Base-by-base conservation (phyloP, 768 basidiomycete species). In the Suillus weaverae region DNA sequence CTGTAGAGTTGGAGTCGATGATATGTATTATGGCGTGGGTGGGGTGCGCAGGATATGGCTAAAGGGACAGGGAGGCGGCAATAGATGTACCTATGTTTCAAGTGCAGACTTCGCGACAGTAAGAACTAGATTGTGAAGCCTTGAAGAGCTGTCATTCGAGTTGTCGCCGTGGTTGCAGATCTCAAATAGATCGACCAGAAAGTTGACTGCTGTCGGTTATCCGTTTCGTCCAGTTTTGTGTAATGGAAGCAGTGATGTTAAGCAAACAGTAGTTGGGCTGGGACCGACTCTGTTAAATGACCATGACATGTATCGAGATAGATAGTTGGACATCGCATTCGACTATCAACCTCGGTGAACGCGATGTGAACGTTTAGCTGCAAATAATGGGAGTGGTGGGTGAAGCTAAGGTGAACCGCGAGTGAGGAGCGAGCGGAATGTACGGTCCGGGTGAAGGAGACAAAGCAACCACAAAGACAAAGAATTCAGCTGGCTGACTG, bases 181-280 rank as follows among this genome's bases (percentile, higher is more conserved):
- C 59, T 59, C 44, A 22, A 64, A 65, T 22, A 22, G 6, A 14
- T 26, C 3, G 22, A 48, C 2, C n/a, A 50, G 33, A 41, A 51
- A 46, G 26, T 44, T 22, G 2, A 48, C 46, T 61, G 51, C 48
- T 82, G 80, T 35, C 77, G 71, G 72, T 32, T 22, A 87, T 84
- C 60, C 83, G 84, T 53, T 83, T 81, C 32, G 83, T 10, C 20
- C n/a, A 46, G 11, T n/a, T 46, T 46, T 10, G 43, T n/a, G 9
- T 10, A 44, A 44, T n/a, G 9, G 10, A 9, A 44, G 10, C 43
- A 44, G 4, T 4, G 43, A n/a, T 9, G 20, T 10, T 44, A 4
- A n/a, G 38, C 38, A 13, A 36, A 39, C 14, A 14, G 5, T 39
- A 14, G 38, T 38, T n/a, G 43, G 9, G 20, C 1, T 10, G 20